Base-by-base conservation (phyloP, 306 rosid genomes). In the Corylus avellana region DNA sequence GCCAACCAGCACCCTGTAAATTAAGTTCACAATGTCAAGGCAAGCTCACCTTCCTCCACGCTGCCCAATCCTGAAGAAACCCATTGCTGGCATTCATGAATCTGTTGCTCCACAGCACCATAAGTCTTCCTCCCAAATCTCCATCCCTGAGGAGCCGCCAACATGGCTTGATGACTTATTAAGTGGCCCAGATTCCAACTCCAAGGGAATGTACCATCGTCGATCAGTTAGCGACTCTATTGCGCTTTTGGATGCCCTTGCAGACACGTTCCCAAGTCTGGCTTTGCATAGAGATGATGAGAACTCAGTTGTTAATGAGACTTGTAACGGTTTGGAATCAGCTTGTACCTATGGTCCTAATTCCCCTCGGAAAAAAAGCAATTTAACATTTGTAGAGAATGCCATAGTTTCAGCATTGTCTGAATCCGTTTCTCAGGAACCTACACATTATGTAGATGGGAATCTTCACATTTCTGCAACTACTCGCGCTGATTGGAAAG, bases 41-140 rank as follows among this genome's bases (percentile, higher is more conserved):
- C 89, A 86, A 74, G 71, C 85, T 74, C 85, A 80, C 42, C 89
- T 86, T 51, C 89, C 89, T 83, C 89, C 87, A 37, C 89, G 89
- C 42, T 80, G 87, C 74, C 87, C 89, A 20, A 75, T 50, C 64
- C 89, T 80, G 75, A 83, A 80, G 87, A 83, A 64, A 83, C 78
- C 83, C 70, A 70, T 35, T 27, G 35, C 69, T n/a, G 76, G 74
- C 56, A 73, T 58, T 59, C 74, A 62, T 27, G 81, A 80, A 51
- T 59, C 55, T 7, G 66, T 61, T 53, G 27, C 61, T 44, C 14
- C 18, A 25, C 20, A 6, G 35, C 76, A 74, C 77, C 72, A 54
- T 14, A 68, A 70, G 48, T 73, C 80, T 4, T 69, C 79, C 53
- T 83, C 84, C 53, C 77, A 58, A 11, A 75, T 80, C 62, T 64